Evolutionary conservation across 2,329 filamentous ascomycete species (phyloP).

Genomic region (Calonectria crousiana): DNA sequence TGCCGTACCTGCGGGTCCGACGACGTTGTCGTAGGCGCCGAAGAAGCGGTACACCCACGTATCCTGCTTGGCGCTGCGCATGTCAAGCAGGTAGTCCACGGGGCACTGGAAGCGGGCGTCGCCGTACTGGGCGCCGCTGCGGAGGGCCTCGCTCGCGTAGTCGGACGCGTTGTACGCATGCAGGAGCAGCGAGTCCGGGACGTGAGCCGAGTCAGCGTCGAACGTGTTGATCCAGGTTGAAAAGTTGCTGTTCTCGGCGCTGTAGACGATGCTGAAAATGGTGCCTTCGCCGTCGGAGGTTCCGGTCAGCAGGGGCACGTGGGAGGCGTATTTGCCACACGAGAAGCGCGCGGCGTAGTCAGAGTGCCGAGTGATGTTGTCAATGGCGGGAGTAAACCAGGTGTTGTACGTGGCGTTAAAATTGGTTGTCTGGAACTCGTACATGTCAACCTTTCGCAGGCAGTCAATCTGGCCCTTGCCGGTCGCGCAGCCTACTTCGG

Average conservation of each 20-base stretch:
- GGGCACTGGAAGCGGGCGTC: constrained; percentile 61
- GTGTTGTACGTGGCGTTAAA: not conserved
- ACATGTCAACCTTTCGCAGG: not conserved
- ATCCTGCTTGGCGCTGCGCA: constrained; percentile 47
- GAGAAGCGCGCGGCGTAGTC: not conserved
- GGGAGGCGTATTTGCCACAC: constrained; percentile 18
- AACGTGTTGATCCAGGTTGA: constrained; percentile 36
- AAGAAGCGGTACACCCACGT: not conserved
- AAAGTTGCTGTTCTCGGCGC: constrained; percentile 45
- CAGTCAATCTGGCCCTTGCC: not conserved
- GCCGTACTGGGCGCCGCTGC: constrained; percentile 57
- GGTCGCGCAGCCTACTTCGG: not conserved
- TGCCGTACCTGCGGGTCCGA: constrained; percentile 40
- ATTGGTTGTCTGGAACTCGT: not conserved
- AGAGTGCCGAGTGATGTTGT: not conserved
- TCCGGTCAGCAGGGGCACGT: constrained; percentile 52
- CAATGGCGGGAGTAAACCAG: not conserved
- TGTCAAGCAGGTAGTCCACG: constrained; percentile 53
- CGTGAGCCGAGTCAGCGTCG: not conserved
- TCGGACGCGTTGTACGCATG: constrained; percentile 33
- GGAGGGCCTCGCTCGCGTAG: constrained; percentile 51
- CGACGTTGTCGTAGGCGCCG: constrained; percentile 1
- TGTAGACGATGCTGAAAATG: constrained; percentile 52
- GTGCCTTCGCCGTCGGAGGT: constrained; percentile 52
- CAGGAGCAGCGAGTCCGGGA: not conserved